Evolutionary conservation across 805 yeast species (phyloP), one percentile per base, ranked within the genome.

Genomic region (Metschnikowia aberdeeniae): DNA sequence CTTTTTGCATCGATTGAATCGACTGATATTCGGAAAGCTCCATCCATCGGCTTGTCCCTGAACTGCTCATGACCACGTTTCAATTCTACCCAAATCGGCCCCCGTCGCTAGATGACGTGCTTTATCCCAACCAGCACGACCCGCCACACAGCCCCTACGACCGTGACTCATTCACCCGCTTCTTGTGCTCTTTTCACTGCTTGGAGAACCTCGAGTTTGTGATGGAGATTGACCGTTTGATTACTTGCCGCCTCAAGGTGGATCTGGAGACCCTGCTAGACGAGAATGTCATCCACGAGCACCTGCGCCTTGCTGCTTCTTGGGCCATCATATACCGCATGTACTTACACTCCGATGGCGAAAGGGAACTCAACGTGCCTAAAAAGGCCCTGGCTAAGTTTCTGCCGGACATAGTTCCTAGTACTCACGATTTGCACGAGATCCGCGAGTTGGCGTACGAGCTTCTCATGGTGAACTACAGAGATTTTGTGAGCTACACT

Each of bases 201-300:
- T 49, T 61, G 36, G 74, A 69, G 46, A 68, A 68, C 52, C 57
- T 61, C 30, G 70, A 67, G 47, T 68, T 66, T 40, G 50, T 68
- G 17, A 34, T 59, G 22, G 63, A 57, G 35, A 45, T 63, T 17
- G 60, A 61, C 44, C 34, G 40, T 4, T 56, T 53, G 35, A 44
- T 58, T 20, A 26, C 36, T 3, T 34, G 34, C 11, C 32, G 39
- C 6, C 17, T 36, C 6, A 39, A 26, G n/a, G 14, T 26, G 24
- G 44, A 54, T 43, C 46, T 54, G 36, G 43, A 41, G 34, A 40
- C 52, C 8, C 33, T 48, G 29, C 40, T 46, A 11, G 47, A 46
- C 29, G 53, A 44, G 39, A 36, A 34, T 38, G 42, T 37, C 5
- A 49, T 48, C 33, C 31, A 37, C 13, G 40, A 38, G n/a, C 38